These are phyloP conservation scores for Ganoderma boninense DNA, from an alignment of 1,284 basidiomycete species.

Conservation along the genomic window DNA sequence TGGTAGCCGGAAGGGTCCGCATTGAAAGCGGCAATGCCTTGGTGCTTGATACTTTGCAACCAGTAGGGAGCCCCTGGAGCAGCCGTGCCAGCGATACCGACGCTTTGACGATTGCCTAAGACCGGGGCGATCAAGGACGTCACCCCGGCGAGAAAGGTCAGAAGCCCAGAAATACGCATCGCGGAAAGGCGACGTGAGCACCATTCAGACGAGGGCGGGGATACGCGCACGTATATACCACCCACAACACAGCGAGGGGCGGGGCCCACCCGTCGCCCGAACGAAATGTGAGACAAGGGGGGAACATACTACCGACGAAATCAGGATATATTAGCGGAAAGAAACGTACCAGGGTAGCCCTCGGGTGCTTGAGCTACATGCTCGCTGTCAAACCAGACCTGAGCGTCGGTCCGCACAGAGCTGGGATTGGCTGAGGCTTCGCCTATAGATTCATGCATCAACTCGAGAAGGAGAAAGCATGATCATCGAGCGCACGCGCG, in stretches of 20 bases:
- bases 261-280: constrained; percentile 9
- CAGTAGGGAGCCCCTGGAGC: constrained; percentile 69
- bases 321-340: not conserved
- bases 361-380: not conserved
- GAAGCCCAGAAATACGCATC: constrained; percentile 34
- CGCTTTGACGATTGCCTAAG: constrained; percentile 45
- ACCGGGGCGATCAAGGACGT: constrained; percentile 35
- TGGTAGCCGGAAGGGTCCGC: constrained; percentile 62
- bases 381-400: not conserved
- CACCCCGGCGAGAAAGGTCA: constrained; percentile 36
- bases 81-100: constrained; percentile 55
- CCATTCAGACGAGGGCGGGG: not conserved
- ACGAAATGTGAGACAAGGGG: constrained; percentile 1
- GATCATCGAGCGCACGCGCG: constrained; percentile 16
- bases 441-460: not conserved
- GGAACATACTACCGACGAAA: not conserved
- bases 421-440: not conserved
- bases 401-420: not conserved
- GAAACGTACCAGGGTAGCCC: not conserved
- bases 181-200: constrained; percentile 20
- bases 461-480: constrained; percentile 7
- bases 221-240: constrained; percentile 32
- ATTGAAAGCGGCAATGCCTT: constrained; percentile 67
- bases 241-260: constrained; percentile 15
- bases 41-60: constrained; percentile 75